Evolutionary conservation across 1,139 yeast genomes (phyloP).

Genomic region (Yamadazyma buinensis): DNA sequence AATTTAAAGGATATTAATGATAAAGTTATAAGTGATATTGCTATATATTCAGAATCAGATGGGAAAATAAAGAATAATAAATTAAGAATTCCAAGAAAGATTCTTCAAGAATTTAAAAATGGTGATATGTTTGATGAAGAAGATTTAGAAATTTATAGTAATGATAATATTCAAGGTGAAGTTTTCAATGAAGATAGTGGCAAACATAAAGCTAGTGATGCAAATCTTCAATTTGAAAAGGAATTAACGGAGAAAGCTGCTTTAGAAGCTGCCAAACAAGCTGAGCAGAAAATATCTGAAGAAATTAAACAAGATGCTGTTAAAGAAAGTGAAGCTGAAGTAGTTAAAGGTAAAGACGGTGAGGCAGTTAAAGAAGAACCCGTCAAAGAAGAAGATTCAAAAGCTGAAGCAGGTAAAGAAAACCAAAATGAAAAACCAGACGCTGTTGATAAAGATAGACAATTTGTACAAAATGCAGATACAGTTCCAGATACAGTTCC

Average conservation of each 20-base stretch:
- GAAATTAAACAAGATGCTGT: slow-evolving; percentile 7
- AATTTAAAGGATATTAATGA: slow-evolving; percentile 6
- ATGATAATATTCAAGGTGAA: slow-evolving; percentile 13
- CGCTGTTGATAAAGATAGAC: slow-evolving; percentile 1
- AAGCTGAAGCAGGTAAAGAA: neutral
- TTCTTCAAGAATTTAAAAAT: slow-evolving; percentile 28
- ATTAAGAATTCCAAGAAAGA: slow-evolving; percentile 23
- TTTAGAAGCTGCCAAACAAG: slow-evolving; percentile 2
- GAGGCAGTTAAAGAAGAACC: slow-evolving; percentile 1
- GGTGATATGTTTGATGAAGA: slow-evolving; percentile 25
- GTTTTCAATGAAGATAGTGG: slow-evolving; percentile 12
- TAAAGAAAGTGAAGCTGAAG: slow-evolving; percentile 6
- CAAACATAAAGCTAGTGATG: slow-evolving; percentile 19
- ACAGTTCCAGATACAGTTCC: neutral
- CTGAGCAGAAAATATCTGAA: slow-evolving; percentile 7
- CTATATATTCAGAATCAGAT: slow-evolving; percentile 30
- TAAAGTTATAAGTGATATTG: slow-evolving; percentile 36
- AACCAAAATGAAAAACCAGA: slow-evolving; percentile 5
- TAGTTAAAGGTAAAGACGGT: slow-evolving; percentile 5
- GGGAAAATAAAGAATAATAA: slow-evolving; percentile 30
- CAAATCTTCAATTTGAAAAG: slow-evolving; percentile 16
- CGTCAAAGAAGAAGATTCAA: neutral
- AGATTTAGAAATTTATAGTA: slow-evolving; percentile 20
- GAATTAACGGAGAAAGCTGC: slow-evolving; percentile 13
- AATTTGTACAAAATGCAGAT: neutral